phyloP scores from a whole-genome alignment of 2,329 filamentous ascomycete species.

The Pyricularia sp. region DNA sequence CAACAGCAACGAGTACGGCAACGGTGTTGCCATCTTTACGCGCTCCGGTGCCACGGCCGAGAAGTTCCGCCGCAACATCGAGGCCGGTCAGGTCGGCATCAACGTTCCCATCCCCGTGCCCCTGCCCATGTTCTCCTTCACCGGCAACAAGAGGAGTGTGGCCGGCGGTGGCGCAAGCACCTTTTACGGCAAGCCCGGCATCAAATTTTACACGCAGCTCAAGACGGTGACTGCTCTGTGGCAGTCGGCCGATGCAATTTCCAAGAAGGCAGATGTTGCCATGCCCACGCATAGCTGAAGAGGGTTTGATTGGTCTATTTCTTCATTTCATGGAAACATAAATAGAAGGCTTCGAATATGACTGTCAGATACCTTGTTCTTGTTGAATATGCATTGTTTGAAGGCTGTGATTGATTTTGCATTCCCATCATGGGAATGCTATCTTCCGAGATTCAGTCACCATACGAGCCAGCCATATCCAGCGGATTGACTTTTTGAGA shows the following conservation, averaged over 20 bases:
- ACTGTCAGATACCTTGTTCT: background rate
- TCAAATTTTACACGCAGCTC: constrained; percentile 92
- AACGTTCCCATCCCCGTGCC: constrained; percentile 70
- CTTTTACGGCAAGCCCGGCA: constrained; percentile 86
- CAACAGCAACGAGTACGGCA: constrained; percentile 78
- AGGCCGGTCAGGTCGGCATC: constrained; percentile 76
- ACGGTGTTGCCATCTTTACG: constrained; percentile 78
- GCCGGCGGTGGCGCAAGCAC: constrained; percentile 86
- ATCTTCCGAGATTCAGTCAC: background rate
- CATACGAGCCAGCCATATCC: too few species aligned
- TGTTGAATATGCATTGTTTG: background rate
- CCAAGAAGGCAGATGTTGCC: constrained; percentile 70
- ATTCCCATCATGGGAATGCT: background rate
- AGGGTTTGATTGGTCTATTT: background rate
- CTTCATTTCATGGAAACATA: background rate
- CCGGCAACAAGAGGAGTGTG: constrained; percentile 75
- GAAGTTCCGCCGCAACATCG: constrained; percentile 66
- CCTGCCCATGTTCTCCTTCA: constrained; percentile 60
- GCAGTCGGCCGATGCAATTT: constrained; percentile 73
- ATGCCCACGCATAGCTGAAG: constrained; percentile 54
- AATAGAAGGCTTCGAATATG: background rate
- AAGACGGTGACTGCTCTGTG: constrained; percentile 96
- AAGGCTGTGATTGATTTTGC: background rate
- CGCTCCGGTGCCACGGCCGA: constrained; percentile 63
- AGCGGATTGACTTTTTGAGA: too few species aligned